Conservation (phyloP, 1,139 yeast species). For the Pichia cactophila region DNA sequence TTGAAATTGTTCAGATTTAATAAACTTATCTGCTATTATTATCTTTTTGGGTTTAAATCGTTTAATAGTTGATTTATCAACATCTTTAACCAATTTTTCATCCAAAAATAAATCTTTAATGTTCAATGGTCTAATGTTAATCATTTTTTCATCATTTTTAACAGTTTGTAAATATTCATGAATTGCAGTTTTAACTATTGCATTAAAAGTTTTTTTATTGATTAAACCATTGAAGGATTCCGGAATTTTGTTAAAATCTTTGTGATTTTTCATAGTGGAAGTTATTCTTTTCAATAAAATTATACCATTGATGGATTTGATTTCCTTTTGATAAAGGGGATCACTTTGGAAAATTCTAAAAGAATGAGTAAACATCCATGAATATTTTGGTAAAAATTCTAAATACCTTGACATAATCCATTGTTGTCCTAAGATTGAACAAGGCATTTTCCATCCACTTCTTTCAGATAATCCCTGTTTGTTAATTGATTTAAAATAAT, state of each 20-base stretch:
- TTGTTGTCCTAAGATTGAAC: neutral
- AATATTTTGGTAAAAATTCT: neutral
- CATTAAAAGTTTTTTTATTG: neutral
- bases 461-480: neutral
- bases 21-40: neutral
- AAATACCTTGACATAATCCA: neutral
- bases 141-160: neutral
- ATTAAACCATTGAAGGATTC: neutral
- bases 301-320: neutral
- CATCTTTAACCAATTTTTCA: neutral
- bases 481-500: neutral
- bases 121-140: neutral
- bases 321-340: neutral
- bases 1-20: neutral
- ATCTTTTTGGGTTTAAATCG: neutral
- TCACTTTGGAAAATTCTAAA: neutral
- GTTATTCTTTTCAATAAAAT: too few species aligned
- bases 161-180: neutral
- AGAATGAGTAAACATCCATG: neutral
- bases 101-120: neutral
- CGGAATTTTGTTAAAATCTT: neutral
- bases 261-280: neutral
- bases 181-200: neutral
- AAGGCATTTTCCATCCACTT: neutral
- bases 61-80: neutral